Evolutionary conservation across 2,329 filamentous ascomycete species (phyloP).

Genomic region (Botrytis hyacinthi): DNA sequence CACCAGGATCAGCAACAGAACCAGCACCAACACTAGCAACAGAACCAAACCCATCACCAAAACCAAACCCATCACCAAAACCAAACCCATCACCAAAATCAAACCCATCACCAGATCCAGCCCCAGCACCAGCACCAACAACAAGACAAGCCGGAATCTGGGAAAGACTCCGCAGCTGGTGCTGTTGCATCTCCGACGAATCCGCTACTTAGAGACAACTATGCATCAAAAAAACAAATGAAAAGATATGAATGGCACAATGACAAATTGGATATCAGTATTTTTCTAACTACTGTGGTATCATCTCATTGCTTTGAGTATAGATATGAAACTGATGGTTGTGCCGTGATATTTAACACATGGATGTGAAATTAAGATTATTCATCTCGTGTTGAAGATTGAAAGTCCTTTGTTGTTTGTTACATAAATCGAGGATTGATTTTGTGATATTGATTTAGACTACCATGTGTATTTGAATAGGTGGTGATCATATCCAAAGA

Average conservation of each 20-base stretch:
- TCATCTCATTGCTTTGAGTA: background rate
- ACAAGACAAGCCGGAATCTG: background rate
- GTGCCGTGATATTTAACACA: rapidly evolving
- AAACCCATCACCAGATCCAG: too few species aligned
- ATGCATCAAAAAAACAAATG: background rate
- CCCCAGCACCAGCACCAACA: background rate
- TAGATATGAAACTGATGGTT: rapidly evolving
- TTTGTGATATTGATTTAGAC: rapidly evolving
- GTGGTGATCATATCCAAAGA: background rate
- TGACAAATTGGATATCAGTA: background rate
- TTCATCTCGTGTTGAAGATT: background rate
- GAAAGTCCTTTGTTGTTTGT: rapidly evolving
- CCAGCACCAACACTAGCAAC: too few species aligned
- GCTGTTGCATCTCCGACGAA: background rate
- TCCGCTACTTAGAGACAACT: background rate
- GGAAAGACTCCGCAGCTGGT: background rate
- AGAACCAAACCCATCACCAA: too few species aligned
- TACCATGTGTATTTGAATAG: background rate
- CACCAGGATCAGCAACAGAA: too few species aligned
- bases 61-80: too few species aligned
- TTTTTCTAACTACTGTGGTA: background rate
- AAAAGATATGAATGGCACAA: too few species aligned
- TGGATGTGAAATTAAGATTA: background rate
- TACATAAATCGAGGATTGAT: background rate
- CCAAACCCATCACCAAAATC: too few species aligned